Evolutionary conservation across 208 protist species (phyloP), one percentile per base, ranked within the genome.

Genomic region (Kentomonas sorsogonicus): DNA sequence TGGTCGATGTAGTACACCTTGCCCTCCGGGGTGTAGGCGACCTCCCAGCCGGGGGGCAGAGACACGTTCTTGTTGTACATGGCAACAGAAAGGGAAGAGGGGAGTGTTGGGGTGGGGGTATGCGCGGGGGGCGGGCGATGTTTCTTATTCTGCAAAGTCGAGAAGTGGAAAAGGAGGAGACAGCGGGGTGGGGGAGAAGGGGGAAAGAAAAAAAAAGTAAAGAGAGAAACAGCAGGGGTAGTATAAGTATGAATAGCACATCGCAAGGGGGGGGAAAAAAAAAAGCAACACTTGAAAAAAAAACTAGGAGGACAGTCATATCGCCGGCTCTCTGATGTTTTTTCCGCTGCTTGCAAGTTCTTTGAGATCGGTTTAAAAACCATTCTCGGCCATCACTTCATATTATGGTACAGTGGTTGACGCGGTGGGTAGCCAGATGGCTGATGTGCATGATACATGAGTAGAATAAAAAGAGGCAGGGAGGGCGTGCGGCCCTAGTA

Each of bases 1-100:
- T 92, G 81, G 58, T 92, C 81, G 52, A 92, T 78, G 67, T 88
- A 92, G 66, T 89, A 92, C 13, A 71, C 68, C 63, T 85, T 78
- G 6, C 72, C 81, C 40, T 83, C 78, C 31, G 70, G 48, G 16
- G 85, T 87, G 56, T 87, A 86, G 22, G 81, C 76, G 41, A 89
- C 63, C 56, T 92, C 78, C 85, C 85, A 92, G 10, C 81, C 81
- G 13, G 77, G 77, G 25, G 85, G 85, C 45, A 92, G 71, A 57
- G 39, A 47, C 38, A 36, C 29, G 7, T 54, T 53, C 30, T 60
- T 55, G 38, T 22, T 3, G 46, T 61, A 18, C 20, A 18, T 52
- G 22, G 26, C n/a, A 13, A 48, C 4, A 60, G 2, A n/a, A n/a
- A n/a, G n/a, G n/a, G n/a, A n/a, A n/a, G n/a, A n/a, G n/a, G n/a